Base-by-base conservation (phyloP, 768 basidiomycete genomes). In the Amanita pallidorosea region DNA sequence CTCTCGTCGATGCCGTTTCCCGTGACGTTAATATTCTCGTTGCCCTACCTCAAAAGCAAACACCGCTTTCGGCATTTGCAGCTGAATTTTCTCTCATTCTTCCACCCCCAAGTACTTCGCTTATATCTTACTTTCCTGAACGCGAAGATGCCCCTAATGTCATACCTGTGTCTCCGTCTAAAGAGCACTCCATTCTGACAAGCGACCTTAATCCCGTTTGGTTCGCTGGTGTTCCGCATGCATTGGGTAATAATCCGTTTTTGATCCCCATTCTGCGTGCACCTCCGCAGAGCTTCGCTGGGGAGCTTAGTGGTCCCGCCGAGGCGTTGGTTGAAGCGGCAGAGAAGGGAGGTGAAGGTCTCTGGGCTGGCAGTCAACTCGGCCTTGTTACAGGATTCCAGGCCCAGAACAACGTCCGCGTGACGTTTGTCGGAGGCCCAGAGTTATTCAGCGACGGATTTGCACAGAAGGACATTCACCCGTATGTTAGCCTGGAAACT, bases 71-170 rank as follows among this genome's bases (percentile, higher is more conserved):
- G 11, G 79, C 85, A 11, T 77, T 95, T 49, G 89, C 92, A 0
- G 65, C 89, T 45, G 96, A 99, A 70, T 98, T 98, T 72, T 88
- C 87, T 34, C 74, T 98, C 51, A 79, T 91, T 47, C 83, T 90
- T 22, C 87, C 88, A 15, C 89, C 91, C 5, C 86, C 91, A 2
- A 83, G 83, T 1, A 85, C 84, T 0, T 83, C 85, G 2, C 76
- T 96, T 45, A 62, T 95, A 54, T 94, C 93, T 3, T 88, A 95
- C 65, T 89, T 92, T 71, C 82, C 83, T 22, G 75, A 80, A 60
- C 80, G 87, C 36, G 66, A 77, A n/a, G 76, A 76, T n/a, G 72
- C 79, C 0, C 66, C 77, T 1, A 77, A 75, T 0, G 69, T 88
- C 22, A 74, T 91, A 29, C 86, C 87, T 15, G 78, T 92, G 13